phyloP scores from a whole-genome alignment of 2,329 filamentous ascomycete genomes.

The Ophiosphaerella narmari region DNA sequence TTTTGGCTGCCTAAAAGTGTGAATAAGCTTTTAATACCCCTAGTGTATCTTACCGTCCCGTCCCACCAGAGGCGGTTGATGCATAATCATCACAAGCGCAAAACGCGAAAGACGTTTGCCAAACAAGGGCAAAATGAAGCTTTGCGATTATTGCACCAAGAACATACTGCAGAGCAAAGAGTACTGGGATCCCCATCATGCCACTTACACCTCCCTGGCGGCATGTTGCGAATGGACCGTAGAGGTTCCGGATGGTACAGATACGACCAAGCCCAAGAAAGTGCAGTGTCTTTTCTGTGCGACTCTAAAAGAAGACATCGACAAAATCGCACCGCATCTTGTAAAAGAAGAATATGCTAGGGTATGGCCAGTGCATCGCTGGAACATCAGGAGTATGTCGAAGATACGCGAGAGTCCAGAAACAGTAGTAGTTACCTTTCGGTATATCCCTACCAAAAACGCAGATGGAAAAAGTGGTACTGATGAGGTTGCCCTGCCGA shows the following conservation, averaged over 20 bases:
- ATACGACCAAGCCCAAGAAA: neutral
- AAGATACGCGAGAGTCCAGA: slow-evolving; percentile 19
- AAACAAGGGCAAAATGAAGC: slow-evolving; percentile 1
- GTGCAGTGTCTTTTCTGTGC: slow-evolving; percentile 16
- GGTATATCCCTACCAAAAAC: slow-evolving; percentile 11
- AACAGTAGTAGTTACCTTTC: slow-evolving; percentile 24
- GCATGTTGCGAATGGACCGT: neutral
- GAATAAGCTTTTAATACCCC: neutral
- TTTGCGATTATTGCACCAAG: slow-evolving; percentile 6
- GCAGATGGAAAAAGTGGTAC: neutral
- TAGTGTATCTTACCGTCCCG: neutral
- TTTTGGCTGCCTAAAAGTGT: neutral
- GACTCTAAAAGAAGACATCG: slow-evolving; percentile 14
- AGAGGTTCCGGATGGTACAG: neutral
- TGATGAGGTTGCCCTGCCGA: slow-evolving; percentile 5
- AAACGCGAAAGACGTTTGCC: neutral
- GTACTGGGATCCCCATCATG: slow-evolving; percentile 4
- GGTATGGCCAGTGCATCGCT: slow-evolving; percentile 19
- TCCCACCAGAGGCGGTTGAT: neutral
- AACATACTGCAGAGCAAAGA: slow-evolving; percentile 4
- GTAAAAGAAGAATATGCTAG: slow-evolving; percentile 4
- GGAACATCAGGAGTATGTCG: slow-evolving; percentile 21
- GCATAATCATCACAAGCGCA: neutral
- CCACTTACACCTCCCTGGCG: neutral
- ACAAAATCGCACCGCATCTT: slow-evolving; percentile 9